Conservation (phyloP, 2,329 filamentous ascomycete species). For the Calonectria leucothoes region DNA sequence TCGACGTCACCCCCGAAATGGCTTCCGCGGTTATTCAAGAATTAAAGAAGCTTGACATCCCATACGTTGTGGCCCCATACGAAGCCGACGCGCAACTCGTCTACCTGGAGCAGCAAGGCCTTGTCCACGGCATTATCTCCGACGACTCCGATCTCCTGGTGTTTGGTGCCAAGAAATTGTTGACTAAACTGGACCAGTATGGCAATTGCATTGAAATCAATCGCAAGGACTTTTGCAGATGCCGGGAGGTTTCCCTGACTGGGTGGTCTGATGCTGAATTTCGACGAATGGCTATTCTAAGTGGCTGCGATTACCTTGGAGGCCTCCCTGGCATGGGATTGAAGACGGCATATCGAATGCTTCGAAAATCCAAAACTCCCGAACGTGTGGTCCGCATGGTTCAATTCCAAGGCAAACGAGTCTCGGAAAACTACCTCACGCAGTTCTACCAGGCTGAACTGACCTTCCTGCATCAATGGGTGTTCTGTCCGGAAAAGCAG, state of each 20-base stretch:
- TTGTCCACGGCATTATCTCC: conserved; percentile 89
- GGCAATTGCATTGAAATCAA: conserved; percentile 94
- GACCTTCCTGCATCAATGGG: conserved; percentile 94
- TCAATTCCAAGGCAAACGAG: conserved; percentile 88
- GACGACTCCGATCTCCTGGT: conserved; percentile 97
- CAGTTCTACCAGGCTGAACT: conserved; percentile 88
- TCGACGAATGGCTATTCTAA: conserved; percentile 94
- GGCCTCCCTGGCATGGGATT: conserved; percentile 88
- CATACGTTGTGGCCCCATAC: conserved; percentile 95
- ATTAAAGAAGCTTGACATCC: conserved; percentile 81
- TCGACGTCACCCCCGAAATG: conserved; percentile 97
- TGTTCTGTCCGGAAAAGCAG: conserved; percentile 83
- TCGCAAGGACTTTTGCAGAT: conserved; percentile 87
- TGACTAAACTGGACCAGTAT: conserved; percentile 95
- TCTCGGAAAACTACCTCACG: conserved; percentile 85
- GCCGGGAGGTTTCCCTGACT: conserved; percentile 86
- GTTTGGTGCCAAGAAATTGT: conserved; percentile 88
- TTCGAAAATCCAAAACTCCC: conserved; percentile 89
- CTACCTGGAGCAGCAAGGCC: conserved; percentile 87
- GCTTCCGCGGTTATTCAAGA: conserved; percentile 91
- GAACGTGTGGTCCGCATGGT: conserved; percentile 85
- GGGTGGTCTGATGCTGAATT: conserved; percentile 96
- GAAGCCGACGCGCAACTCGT: conserved; percentile 98
- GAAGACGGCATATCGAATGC: conserved; percentile 91
- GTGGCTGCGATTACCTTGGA: conserved; percentile 94